A percentile compares a stretch with the other conserved stretches of the same genome.
These are phyloP conservation scores for Apophysomyces sp. DNA, from an alignment of 371 early-diverging fungal species.

Conservation along the genomic window DNA sequence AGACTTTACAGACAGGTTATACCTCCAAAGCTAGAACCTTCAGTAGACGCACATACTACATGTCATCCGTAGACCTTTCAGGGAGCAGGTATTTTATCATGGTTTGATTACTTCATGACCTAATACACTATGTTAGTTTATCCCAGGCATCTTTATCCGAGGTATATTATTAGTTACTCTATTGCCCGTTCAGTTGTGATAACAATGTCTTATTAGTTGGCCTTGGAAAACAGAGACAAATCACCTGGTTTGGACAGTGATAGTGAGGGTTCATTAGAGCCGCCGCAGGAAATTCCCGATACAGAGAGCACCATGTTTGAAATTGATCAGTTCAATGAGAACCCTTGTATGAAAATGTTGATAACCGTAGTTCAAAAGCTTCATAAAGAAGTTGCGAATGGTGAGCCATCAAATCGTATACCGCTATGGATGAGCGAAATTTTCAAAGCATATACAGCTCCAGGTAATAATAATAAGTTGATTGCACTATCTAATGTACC, in stretches of 20 bases:
- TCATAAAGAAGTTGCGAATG: slow-evolving; percentile 26
- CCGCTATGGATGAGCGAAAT: slow-evolving; percentile 71
- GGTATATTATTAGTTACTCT: background rate
- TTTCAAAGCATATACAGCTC: slow-evolving; percentile 26
- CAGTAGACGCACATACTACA: slow-evolving; percentile 10
- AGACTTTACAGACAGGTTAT: slow-evolving; percentile 31
- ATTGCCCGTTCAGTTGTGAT: background rate
- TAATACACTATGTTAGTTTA: slow-evolving; percentile 15
- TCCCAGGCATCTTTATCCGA: slow-evolving; percentile 26
- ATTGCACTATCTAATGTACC: background rate
- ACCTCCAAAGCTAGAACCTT: background rate
- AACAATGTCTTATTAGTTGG: slow-evolving; percentile 1
- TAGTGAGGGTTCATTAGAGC: background rate
- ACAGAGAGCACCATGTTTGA: slow-evolving; percentile 23
- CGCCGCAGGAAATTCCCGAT: background rate
- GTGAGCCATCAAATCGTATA: slow-evolving; percentile 43
- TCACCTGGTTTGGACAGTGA: background rate
- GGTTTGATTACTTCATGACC: background rate
- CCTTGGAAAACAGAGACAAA: slow-evolving; percentile 11
- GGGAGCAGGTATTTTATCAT: slow-evolving; percentile 35
- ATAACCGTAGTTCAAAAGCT: slow-evolving; percentile 52
- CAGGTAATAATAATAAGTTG: slow-evolving; percentile 11
- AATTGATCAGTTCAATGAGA: slow-evolving; percentile 56
- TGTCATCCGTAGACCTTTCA: slow-evolving; percentile 24
- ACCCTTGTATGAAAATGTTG: slow-evolving; percentile 60